Conservation (phyloP, 129 eudicot genomes). For the Artemisia annua region DNA sequence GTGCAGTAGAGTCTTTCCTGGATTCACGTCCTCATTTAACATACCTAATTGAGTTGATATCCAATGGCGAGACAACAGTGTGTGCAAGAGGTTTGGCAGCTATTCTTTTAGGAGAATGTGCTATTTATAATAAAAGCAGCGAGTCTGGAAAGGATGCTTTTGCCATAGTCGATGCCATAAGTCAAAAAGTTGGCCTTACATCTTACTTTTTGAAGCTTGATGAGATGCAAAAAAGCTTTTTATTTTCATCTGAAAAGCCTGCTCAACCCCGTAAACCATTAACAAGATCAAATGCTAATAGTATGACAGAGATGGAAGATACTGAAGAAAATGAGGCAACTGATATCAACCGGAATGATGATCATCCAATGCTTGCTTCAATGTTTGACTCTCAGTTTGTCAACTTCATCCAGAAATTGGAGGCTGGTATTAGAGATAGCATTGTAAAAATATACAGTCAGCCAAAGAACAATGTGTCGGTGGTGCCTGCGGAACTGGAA, state of each 20-base stretch:
- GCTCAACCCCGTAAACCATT: constrained; percentile 57
- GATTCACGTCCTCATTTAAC: constrained; percentile 89
- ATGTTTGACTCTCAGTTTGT: constrained; percentile 68
- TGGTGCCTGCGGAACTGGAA: constrained; percentile 85
- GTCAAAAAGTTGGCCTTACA: constrained; percentile 81
- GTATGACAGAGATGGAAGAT: constrained; percentile 88
- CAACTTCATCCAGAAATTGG: constrained; percentile 56
- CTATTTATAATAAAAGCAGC: constrained; percentile 49
- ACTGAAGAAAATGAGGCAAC: constrained; percentile 46
- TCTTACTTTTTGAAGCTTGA: constrained; percentile 77
- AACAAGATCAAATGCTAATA: constrained; percentile 76
- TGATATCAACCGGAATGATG: constrained; percentile 47
- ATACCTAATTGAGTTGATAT: constrained; percentile 70
- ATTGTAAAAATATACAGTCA: constrained; percentile 74
- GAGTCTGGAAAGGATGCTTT: constrained; percentile 70
- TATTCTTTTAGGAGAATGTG: constrained; percentile 79
- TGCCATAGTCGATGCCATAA: constrained; percentile 74
- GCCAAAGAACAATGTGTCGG: constrained; percentile 83
- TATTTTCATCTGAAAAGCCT: constrained; percentile 64
- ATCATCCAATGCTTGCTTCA: constrained; percentile 73
- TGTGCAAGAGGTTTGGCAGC: constrained; percentile 85
- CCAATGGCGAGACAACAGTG: constrained; percentile 53
- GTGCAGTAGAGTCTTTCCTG: constrained; percentile 81
- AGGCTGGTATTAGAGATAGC: constrained; percentile 59
- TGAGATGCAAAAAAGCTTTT: constrained; percentile 77